Evolutionary conservation across 1,139 yeast genomes (phyloP).

Genomic region (Geotrichum aggregatum): DNA sequence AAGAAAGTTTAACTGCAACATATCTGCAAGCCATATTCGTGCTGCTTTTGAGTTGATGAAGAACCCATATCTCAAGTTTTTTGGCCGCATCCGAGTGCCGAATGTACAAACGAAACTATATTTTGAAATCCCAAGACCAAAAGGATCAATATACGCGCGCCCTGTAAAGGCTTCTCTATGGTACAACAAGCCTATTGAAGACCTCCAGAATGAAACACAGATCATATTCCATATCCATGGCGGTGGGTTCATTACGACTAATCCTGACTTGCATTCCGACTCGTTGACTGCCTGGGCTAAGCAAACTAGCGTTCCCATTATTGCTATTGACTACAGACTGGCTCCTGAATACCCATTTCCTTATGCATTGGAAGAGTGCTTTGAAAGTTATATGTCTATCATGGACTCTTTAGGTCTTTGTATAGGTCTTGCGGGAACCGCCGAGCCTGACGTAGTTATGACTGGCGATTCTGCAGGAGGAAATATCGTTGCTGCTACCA

Average conservation of each 20-base stretch:
- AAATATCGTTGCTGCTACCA: conserved; percentile 23
- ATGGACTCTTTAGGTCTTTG: conserved; percentile 24
- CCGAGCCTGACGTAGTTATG: conserved; percentile 23
- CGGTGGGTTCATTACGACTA: conserved; percentile 25
- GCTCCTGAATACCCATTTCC: conserved; percentile 54
- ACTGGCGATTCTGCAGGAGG: conserved; percentile 29
- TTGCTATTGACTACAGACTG: conserved; percentile 41
- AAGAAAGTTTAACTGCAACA: conserved; percentile 23
- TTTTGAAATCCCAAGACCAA: conserved; percentile 23
- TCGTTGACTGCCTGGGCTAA: conserved; percentile 26
- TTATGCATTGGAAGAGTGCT: conserved; percentile 48
- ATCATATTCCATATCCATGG: conserved; percentile 25
- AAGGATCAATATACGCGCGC: conserved; percentile 20
- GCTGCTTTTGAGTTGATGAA: conserved; percentile 24
- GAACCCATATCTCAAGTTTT: conserved; percentile 22
- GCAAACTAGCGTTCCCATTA: conserved; percentile 27
- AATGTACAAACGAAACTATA: conserved; percentile 14
- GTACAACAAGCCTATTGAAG: conserved; percentile 24
- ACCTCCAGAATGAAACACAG: conserved; percentile 22
- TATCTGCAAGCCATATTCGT: conserved; percentile 22
- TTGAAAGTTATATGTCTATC: conserved; percentile 38
- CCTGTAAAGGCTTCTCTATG: conserved; percentile 23
- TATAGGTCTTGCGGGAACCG: conserved; percentile 22
- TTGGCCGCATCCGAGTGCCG: conserved; percentile 16
- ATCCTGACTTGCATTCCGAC: conserved; percentile 23